Evolutionary conservation across 1,284 basidiomycete genomes (phyloP), one percentile per base, ranked within the genome.

Genomic region (Ceratobasidium sp.): DNA sequence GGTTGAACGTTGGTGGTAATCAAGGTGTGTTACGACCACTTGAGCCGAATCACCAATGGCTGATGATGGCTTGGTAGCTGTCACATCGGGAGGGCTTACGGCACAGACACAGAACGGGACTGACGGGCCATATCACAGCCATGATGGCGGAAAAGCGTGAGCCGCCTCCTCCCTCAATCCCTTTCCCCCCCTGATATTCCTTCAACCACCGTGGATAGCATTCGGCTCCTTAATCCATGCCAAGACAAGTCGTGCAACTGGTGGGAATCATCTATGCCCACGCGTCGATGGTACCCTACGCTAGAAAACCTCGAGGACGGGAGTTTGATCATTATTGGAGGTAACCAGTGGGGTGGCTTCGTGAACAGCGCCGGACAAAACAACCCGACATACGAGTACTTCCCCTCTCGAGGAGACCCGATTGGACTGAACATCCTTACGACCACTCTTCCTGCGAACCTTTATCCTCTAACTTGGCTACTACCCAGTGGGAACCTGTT

Each of bases 361-460:
- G 91, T 94, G 15, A 95, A 95, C 60, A 86, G 92, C 10, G 93
- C 93, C 85, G 85, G 93, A 23, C 96, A 97, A 85, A 90, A 97
- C 85, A 97, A 98, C 85, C 89, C 90, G 20, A 93, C 92, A 0
- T 93, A 89, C 82, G 93, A 97, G 87, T 96, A 96, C 86, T 97
- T 90, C 86, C 96, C 95, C n/a, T 86, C 90, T 13, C 89, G 86
- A 76, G 89, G 90, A 44, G 84, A 86, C 2, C 88, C 92, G 1
- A 87, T 91, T 81, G 87, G 90, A n/a, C 92, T 97, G 88, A 86
- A 93, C 77, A 94, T 98, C 86, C 89, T 98, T 86, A 86, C 90
- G 79, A 88, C 90, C 58, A 95, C 96, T 0, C 93, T 95, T 56
- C 96, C 96, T 68, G 89, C 97, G 82, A 98, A 98, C 86, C 89